These are phyloP conservation scores for Pseudisothecium myosuroides DNA, from an alignment of 225 moss, liverwort and hornwort genomes.

Conservation along the genomic window DNA sequence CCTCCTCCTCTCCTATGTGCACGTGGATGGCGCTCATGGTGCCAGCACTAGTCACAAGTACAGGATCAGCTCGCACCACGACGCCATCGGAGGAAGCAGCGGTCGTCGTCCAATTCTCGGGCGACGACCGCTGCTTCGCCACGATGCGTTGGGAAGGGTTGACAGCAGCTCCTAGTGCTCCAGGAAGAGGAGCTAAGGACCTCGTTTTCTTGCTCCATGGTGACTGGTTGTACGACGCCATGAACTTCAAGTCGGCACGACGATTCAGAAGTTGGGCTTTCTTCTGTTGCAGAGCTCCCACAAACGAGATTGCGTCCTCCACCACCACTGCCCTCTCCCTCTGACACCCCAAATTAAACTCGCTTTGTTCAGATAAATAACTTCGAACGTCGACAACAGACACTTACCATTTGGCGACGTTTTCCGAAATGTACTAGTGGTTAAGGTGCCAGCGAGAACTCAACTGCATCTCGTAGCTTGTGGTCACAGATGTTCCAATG, in stretches of 20 bases:
- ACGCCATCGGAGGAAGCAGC: neutral
- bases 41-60: too few species aligned
- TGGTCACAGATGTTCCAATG: neutral
- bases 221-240: neutral
- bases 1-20: neutral
- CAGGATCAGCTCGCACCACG: neutral
- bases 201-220: neutral
- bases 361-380: neutral
- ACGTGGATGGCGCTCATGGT: neutral
- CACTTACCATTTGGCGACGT: too few species aligned
- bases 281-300: constrained; percentile 4
- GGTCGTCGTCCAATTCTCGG: neutral
- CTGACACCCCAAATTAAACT: neutral
- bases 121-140: neutral
- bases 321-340: constrained; percentile 21
- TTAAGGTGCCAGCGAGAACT: neutral
- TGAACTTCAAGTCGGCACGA: neutral
- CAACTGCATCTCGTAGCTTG: neutral
- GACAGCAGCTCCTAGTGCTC: too few species aligned
- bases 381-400: too few species aligned
- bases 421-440: neutral
- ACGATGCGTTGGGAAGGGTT: neutral
- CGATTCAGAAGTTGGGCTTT: neutral
- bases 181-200: neutral
- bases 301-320: neutral